Base-by-base conservation (phyloP, 2,329 filamentous ascomycete genomes). In the Aspergillus viridinutans region DNA sequence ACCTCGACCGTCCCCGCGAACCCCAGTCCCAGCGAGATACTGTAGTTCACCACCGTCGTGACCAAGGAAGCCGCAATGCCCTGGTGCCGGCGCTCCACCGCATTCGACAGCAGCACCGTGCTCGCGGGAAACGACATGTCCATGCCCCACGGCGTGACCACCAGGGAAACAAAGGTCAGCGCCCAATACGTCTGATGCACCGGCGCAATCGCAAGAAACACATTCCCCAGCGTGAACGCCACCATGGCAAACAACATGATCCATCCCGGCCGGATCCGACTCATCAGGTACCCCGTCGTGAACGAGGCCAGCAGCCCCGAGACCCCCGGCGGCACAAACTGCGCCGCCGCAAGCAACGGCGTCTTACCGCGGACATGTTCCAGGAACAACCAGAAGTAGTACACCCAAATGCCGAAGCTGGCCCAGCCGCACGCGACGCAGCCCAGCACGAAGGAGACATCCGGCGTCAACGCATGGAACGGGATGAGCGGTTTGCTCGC, bases 401-500 rank as follows among this genome's bases (percentile, higher is more conserved):
- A 77, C 21, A 76, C 61, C 71, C 70, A 76, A 35, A 76, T 73
- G 0, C 76, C 76, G 57, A 78, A 77, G 42, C 65, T 70, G 38
- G 63, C 65, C 76, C 75, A 78, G 7, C 75, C 73, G 32, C 64
- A 74, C 7, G 72, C 73, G 10, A 78, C 69, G 60, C 76, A 80
- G 6, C 65, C 67, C 17, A 76, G 63, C 10, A 72, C 74, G 35
- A 80, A 71, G 4, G 63, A 61, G 17, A 68, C 63, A 42, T 72
- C 66, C 1, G 50, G 29, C 23, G 61, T 61, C 50, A 71, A 63
- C 6, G 47, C 50, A 55, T 85, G 76, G 0, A 85, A 84, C 4
- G 89, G 72, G 0, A 88, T 74, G 0, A 38, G 32, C 32, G 85
- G 85, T 40, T 78, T 69, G 0, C 65, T 59, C 0, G 81, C 73